These are phyloP conservation scores for Monascus purpureus DNA, from an alignment of 495 filamentous ascomycete genomes.

Conservation along the genomic window DNA sequence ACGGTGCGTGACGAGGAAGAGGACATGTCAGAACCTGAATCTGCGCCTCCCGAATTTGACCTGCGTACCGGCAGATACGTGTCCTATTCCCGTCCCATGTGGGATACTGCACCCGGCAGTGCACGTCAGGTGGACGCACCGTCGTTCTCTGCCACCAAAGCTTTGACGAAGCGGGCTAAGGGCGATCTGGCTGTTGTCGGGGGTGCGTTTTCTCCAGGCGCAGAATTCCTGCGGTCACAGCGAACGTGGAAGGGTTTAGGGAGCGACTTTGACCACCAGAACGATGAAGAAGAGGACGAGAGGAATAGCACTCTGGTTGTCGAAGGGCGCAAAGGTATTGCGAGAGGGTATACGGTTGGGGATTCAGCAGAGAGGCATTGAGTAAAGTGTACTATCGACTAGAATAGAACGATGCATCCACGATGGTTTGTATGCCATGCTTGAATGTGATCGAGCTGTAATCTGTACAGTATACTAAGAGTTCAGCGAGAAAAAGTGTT, in stretches of 20 bases:
- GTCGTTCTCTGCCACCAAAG: slow-evolving; percentile 15
- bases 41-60: slow-evolving; percentile 80
- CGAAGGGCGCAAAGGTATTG: slow-evolving; percentile 78
- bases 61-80: slow-evolving; percentile 78
- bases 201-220: slow-evolving; percentile 74
- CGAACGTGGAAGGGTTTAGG: slow-evolving; percentile 88
- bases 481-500: too few relatives aligned
- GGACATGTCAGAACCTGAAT: slow-evolving; percentile 46
- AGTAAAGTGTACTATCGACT: neutral
- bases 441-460: too few relatives aligned
- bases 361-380: slow-evolving; percentile 28
- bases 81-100: slow-evolving; percentile 71
- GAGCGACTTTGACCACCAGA: slow-evolving; percentile 61
- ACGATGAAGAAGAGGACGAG: slow-evolving; percentile 47
- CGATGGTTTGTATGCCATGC: too few relatives aligned
- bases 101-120: slow-evolving; percentile 21
- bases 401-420: neutral
- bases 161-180: slow-evolving; percentile 47
- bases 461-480: too few relatives aligned
- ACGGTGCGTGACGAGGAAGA: slow-evolving; percentile 18
- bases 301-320: slow-evolving; percentile 45
- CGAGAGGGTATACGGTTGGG: slow-evolving; percentile 77
- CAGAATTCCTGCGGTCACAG: slow-evolving; percentile 69
- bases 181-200: slow-evolving; percentile 64
- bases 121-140: slow-evolving; percentile 15